These are phyloP conservation scores for Clarireedia paspali DNA, from an alignment of 2,329 filamentous ascomycete genomes.

Conservation along the genomic window DNA sequence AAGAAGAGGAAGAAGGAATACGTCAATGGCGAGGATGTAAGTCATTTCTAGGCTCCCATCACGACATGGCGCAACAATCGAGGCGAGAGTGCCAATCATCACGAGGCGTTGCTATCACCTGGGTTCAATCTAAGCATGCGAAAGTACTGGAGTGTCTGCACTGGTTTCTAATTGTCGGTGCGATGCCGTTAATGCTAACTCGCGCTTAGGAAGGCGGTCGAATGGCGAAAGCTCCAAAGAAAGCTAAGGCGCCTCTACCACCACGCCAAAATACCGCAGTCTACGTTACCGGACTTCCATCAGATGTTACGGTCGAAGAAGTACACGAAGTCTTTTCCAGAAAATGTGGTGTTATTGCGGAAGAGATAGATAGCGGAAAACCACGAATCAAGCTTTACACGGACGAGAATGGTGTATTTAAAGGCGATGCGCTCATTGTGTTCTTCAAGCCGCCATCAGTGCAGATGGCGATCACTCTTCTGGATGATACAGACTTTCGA, in stretches of 20 bases:
- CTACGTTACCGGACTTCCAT: slow-evolving; percentile 82
- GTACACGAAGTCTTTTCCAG: slow-evolving; percentile 74
- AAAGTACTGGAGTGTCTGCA: background rate
- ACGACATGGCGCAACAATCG: background rate
- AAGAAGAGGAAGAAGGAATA: slow-evolving; percentile 45
- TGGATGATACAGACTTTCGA: slow-evolving; percentile 78
- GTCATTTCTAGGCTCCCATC: slow-evolving; percentile 17
- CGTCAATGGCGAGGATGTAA: slow-evolving; percentile 42
- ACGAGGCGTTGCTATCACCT: background rate
- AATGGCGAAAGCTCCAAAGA: slow-evolving; percentile 28
- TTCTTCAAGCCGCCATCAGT: slow-evolving; percentile 97
- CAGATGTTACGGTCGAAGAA: slow-evolving; percentile 71
- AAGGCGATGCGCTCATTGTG: slow-evolving; percentile 86
- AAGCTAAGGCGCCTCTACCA: slow-evolving; percentile 28
- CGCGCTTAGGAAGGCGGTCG: slow-evolving; percentile 25
- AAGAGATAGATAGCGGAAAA: slow-evolving; percentile 82
- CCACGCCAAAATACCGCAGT: slow-evolving; percentile 73
- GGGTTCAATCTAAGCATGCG: background rate
- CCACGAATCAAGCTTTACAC: slow-evolving; percentile 91
- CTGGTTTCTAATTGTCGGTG: background rate
- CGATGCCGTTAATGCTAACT: slow-evolving; percentile 10
- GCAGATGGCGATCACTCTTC: slow-evolving; percentile 69
- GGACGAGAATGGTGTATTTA: slow-evolving; percentile 75
- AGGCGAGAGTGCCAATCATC: too few species aligned
- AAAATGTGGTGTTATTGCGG: slow-evolving; percentile 85